Base-by-base conservation (phyloP, 768 basidiomycete species). In the Psilocybe azurescens region DNA sequence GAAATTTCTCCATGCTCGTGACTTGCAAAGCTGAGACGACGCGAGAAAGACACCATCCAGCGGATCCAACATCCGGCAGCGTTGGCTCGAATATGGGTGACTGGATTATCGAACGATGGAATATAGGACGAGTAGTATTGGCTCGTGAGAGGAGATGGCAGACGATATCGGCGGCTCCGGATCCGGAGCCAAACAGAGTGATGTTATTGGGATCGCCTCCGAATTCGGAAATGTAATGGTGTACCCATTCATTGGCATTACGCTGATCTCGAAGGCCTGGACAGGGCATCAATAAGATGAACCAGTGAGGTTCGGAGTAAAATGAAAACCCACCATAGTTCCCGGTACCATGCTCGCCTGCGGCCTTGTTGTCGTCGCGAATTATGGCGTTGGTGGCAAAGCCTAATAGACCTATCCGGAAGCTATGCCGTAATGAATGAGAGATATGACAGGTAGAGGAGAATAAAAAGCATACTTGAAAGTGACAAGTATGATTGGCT, bases 41-140 rank as follows among this genome's bases (percentile, higher is more conserved):
- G 20, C 88, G 82, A 11, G 86, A 87, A 48, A 93, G 80, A 50
- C 89, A 86, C 80, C 85, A 89, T 20, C 89, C 89, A 3, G 87
- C 88, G 38, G 79, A 78, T 20, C 78, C 73, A 20, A 89, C 78
- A 66, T 86, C 83, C 0, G 89, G 89, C 5, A 90, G 73, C 61
- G 80, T 86, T 58, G 82, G 78, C 24, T 92, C 88, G 59, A 90
- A 73, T 36, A 89, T 77, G 5, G 88, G 83, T 56, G 88, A 90
- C 70, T 93, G 91, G n/a, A 90, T 74, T 66, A 93, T 89, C 9
- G 89, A 88, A 11, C 90, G 90, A 60, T 86, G 78, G 74, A 93
- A 92, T 30, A 91, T 71, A 16, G 89, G 90, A 2, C 74, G 70
- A 2, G 73, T 72, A 39, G 87, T 81, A 74, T 93, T 93, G 20